phyloP scores from a whole-genome alignment of 2,329 filamentous ascomycete species.

The Myrmaecium sp. region DNA sequence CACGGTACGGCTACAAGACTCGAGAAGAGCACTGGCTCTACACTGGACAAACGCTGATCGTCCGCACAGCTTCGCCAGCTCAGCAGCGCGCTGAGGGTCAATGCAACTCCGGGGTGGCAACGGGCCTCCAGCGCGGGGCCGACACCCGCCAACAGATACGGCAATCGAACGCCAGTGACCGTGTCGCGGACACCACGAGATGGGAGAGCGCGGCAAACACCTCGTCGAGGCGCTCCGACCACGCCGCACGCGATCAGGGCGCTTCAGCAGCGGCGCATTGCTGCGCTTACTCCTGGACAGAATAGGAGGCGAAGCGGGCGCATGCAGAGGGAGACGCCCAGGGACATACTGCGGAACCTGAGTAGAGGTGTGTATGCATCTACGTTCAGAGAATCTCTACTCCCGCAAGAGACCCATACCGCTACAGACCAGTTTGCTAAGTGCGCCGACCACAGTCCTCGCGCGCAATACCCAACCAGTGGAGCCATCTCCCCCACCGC shows the following conservation, averaged over 20 bases:
- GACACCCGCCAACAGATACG: conserved; percentile 12
- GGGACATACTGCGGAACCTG: conserved; percentile 35
- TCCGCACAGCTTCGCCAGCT: conserved; percentile 13
- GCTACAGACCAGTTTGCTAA: conserved; percentile 3
- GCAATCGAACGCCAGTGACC: conserved; percentile 17
- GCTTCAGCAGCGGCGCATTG: conserved; percentile 32
- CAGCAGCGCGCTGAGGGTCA: conserved; percentile 13
- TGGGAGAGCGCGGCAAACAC: conserved; percentile 15
- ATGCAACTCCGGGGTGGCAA: conserved; percentile 16
- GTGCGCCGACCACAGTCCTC: conserved; percentile 21
- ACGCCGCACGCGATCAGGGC: conserved; percentile 39
- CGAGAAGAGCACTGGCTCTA: neutral
- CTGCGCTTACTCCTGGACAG: conserved; percentile 33
- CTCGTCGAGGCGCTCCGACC: conserved; percentile 26
- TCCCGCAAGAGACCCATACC: too few relatives aligned
- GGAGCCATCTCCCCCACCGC: conserved; percentile 28
- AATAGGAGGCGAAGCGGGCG: conserved; percentile 31
- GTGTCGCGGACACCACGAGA: conserved; percentile 16
- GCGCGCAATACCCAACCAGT: conserved; percentile 30
- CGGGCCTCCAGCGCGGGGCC: conserved; percentile 18
- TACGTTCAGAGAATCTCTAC: neutral
- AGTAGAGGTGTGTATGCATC: conserved; percentile 27
- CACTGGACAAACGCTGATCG: neutral
- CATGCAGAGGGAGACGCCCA: conserved; percentile 36
- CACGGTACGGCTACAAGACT: conserved; percentile 7